These are phyloP conservation scores for Neohortaea acidophila DNA, from an alignment of 495 filamentous ascomycete genomes.

Conservation along the genomic window DNA sequence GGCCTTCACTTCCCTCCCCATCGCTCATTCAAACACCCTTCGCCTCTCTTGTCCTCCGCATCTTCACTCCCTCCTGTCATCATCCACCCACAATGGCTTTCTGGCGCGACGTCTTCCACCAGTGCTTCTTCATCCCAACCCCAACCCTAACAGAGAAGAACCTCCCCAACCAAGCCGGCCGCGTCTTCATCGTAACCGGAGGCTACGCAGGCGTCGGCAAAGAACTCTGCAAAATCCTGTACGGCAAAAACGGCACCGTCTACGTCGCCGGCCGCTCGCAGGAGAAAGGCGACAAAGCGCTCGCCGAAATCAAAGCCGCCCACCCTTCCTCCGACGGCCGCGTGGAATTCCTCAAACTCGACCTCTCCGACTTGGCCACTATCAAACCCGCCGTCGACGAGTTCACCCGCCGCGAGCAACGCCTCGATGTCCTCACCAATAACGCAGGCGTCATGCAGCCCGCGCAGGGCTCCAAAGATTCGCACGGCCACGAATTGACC, in stretches of 20 bases:
- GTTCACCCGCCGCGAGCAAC: conserved; percentile 29
- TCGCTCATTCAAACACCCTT: too few relatives aligned
- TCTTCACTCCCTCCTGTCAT: neutral
- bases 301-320: conserved; percentile 22
- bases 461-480: conserved; percentile 25
- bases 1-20: neutral
- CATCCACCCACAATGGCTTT: neutral
- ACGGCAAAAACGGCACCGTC: conserved; percentile 34
- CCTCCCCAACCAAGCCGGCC: conserved; percentile 14
- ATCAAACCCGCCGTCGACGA: conserved; percentile 30
- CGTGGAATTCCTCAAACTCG: conserved; percentile 30
- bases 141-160: conserved; percentile 16
- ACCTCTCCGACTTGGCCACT: conserved; percentile 32
- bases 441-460: conserved; percentile 37
- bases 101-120: conserved; percentile 1
- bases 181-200: conserved; percentile 36
- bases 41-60: too few relatives aligned
- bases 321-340: conserved; percentile 20
- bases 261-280: conserved; percentile 36
- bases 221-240: conserved; percentile 34
- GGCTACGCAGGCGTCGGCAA: conserved; percentile 36
- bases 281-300: conserved; percentile 25
- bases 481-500: conserved; percentile 32
- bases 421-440: conserved; percentile 35
- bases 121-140: conserved; percentile 14